Percentiles rank a stretch among this genome's conserved stretches.
phyloP scores from a whole-genome alignment of 2,329 filamentous ascomycete species.

The Epicoccum nigrum region DNA sequence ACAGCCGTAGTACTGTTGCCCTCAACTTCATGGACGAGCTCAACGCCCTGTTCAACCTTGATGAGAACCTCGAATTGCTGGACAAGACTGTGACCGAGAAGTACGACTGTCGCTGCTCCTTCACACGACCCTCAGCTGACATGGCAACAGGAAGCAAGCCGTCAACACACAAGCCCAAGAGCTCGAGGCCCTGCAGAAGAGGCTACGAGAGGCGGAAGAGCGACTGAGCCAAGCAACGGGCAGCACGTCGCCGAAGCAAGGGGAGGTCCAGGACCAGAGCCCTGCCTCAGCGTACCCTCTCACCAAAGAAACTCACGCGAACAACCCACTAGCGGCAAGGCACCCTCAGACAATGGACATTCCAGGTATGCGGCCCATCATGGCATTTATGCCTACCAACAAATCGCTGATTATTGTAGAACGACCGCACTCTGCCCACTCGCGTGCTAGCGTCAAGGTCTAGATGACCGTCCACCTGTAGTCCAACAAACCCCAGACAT shows the following conservation, averaged over 20 bases:
- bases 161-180: constrained; percentile 77
- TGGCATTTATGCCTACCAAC: background rate
- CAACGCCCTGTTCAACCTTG: constrained; percentile 87
- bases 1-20: constrained; percentile 74
- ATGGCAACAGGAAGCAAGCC: constrained; percentile 70
- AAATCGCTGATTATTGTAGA: constrained; percentile 5
- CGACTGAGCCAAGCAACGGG: constrained; percentile 60
- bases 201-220: constrained; percentile 83
- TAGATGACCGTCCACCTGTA: constrained; percentile 4
- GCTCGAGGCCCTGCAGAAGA: constrained; percentile 83
- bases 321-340: constrained; percentile 31
- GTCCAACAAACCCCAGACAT: constrained; percentile 15
- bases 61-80: constrained; percentile 75
- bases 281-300: constrained; percentile 32
- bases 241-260: constrained; percentile 40
- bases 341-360: constrained; percentile 17
- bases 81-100: constrained; percentile 79
- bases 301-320: constrained; percentile 30
- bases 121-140: constrained; percentile 12
- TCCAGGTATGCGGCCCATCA: constrained; percentile 1
- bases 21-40: constrained; percentile 85
- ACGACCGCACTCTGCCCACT: constrained; percentile 18
- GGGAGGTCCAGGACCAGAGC: constrained; percentile 37
- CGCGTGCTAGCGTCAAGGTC: constrained; percentile 19
- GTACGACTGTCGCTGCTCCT: constrained; percentile 59